Percentiles rank a stretch among this genome's conserved stretches.
phyloP scores from a whole-genome alignment of 2,329 filamentous ascomycete genomes.

The Diaporthe sp. region DNA sequence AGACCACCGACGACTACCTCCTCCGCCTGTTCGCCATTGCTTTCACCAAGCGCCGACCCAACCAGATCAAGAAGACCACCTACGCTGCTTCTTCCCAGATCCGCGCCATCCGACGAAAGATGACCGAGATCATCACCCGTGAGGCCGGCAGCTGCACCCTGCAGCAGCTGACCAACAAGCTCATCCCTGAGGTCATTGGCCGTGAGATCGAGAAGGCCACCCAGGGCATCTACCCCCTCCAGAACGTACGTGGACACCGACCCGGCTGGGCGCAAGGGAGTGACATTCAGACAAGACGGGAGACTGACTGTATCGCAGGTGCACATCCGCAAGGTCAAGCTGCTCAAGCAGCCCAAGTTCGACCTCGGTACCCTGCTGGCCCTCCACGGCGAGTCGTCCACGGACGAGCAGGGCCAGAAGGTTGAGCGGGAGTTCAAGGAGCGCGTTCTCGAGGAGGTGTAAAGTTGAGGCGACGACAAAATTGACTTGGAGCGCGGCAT shows the following conservation, averaged over 20 bases:
- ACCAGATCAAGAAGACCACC: conserved; percentile 99
- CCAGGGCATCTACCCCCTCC: conserved; percentile 99
- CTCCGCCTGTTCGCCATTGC: conserved; percentile 98
- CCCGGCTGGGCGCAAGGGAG: background rate
- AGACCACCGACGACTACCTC: conserved; percentile 99
- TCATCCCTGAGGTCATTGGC: conserved; percentile 99
- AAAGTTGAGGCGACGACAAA: conserved; percentile 65
- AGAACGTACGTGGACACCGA: conserved; percentile 80
- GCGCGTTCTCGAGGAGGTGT: conserved; percentile 93
- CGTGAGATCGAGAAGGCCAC: conserved; percentile 99
- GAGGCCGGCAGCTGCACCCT: conserved; percentile 96
- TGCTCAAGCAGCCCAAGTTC: conserved; percentile 98
- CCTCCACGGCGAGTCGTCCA: conserved; percentile 96
- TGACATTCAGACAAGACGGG: background rate
- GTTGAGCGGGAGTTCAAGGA: conserved; percentile 99
- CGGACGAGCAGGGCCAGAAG: conserved; percentile 98
- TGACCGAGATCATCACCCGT: conserved; percentile 98
- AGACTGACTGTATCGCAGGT: conserved; percentile 70
- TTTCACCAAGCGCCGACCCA: conserved; percentile 98
- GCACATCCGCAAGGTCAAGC: conserved; percentile 99
- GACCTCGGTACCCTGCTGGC: conserved; percentile 96
- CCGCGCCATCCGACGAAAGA: conserved; percentile 98
- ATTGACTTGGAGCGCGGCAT: conserved; percentile 52
- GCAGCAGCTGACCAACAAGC: conserved; percentile 96
- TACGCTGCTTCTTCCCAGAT: conserved; percentile 98